Conservation (phyloP, 2,329 filamentous ascomycete species). For the Coniosporium tulheliwenetii region DNA sequence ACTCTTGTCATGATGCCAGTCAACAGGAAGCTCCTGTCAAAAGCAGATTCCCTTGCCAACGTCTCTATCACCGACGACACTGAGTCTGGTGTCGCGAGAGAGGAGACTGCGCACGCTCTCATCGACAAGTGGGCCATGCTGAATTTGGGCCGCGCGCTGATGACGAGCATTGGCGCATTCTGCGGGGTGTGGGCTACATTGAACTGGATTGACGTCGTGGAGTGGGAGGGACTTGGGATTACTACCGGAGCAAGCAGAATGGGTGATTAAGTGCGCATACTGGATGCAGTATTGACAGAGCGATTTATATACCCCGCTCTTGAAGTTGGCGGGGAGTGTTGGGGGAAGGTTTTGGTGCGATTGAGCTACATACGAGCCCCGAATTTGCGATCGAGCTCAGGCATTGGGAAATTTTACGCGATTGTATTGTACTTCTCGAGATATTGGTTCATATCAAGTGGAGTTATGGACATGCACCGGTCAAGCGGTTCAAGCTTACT, state of each 20-base stretch:
- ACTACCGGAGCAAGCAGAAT: conserved; percentile 9
- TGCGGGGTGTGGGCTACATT: conserved; percentile 13
- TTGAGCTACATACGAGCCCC: too few relatives aligned
- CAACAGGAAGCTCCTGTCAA: conserved; percentile 32
- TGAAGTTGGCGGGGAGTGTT: too few relatives aligned
- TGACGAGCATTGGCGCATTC: conserved; percentile 15
- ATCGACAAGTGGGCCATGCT: conserved; percentile 40
- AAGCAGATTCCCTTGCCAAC: conserved; percentile 22
- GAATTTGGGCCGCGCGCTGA: conserved; percentile 29
- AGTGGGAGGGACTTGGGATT: conserved; percentile 3
- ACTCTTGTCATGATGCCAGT: conserved; percentile 28
- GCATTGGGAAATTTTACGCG: too few relatives aligned
- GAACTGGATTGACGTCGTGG: conserved; percentile 11
- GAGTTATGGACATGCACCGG: too few relatives aligned
- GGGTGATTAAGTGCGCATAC: neutral
- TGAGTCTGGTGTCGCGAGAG: conserved; percentile 22
- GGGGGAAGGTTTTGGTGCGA: too few relatives aligned
- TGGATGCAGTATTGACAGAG: too few relatives aligned
- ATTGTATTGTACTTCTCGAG: too few relatives aligned
- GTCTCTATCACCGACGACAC: conserved; percentile 21
- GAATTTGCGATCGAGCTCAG: too few relatives aligned
- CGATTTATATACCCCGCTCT: too few relatives aligned
- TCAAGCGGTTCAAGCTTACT: too few relatives aligned
- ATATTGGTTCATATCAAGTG: too few relatives aligned
- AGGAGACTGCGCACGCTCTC: conserved; percentile 33